These are phyloP conservation scores for Phalaenopsis hybrid DNA, from an alignment of 116 monocot species.

Conservation along the genomic window DNA sequence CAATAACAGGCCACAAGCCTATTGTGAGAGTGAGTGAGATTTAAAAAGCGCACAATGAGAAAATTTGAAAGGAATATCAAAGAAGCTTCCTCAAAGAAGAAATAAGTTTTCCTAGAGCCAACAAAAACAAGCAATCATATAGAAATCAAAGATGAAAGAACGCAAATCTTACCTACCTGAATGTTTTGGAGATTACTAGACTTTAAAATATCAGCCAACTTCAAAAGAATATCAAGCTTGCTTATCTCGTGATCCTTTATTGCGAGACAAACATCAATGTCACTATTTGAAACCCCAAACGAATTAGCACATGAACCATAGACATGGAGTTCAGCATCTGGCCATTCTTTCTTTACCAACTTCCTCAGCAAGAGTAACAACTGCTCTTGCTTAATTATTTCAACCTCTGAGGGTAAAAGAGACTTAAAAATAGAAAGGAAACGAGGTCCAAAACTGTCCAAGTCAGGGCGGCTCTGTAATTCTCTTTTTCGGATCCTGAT, in stretches of 20 bases:
- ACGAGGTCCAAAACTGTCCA: constrained; percentile 38
- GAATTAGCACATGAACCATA: constrained; percentile 99
- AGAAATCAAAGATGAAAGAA: not conserved
- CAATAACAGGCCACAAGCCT: not conserved
- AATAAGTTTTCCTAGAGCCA: not conserved
- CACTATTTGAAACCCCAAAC: constrained; percentile 86
- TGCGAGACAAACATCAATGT: constrained; percentile 86
- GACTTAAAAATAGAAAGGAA: constrained; percentile 70
- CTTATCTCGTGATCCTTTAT: constrained; percentile 45
- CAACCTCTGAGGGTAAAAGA: constrained; percentile 65
- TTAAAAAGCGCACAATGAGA: not conserved
- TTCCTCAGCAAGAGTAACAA: constrained; percentile 41
- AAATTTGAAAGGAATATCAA: constrained; percentile 1
- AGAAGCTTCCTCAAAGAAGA: not conserved
- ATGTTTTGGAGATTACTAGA: constrained; percentile 75
- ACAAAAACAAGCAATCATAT: not conserved
- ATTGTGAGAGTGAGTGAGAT: not conserved
- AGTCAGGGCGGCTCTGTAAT: constrained; percentile 47
- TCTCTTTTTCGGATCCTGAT: constrained; percentile 50
- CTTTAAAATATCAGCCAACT: constrained; percentile 74
- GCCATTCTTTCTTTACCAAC: constrained; percentile 76
- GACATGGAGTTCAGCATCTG: constrained; percentile 59
- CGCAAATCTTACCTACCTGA: constrained; percentile 41
- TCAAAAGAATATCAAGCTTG: constrained; percentile 77
- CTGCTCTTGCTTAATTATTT: constrained; percentile 68